Evolutionary conservation across 768 basidiomycete species (phyloP), one percentile per base, ranked within the genome.

Genomic region (Tubosaeta sp.): DNA sequence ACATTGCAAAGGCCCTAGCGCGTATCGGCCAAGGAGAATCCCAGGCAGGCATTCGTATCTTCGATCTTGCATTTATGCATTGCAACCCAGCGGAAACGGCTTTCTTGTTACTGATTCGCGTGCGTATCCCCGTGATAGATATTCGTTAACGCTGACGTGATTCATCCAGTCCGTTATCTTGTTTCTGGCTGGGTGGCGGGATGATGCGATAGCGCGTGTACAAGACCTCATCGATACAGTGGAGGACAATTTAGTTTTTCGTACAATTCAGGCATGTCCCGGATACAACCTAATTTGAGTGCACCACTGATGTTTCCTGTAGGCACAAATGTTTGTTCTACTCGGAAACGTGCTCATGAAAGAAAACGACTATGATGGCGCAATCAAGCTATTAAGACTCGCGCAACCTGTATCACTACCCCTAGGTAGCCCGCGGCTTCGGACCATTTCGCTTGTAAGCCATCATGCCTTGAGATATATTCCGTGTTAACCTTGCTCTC

Each of bases 261-360:
- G 29, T 17, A 29, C 14, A 7, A 43, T 53, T 38, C 52, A 60
- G 59, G 59, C 27, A 53, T 16, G 58, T 27, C 32, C 3, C 26
- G n/a, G 3, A 19, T 9, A 1, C 8, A 27, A 8, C 37, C 27
- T 29, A 16, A 27, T 16, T n/a, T 5, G 3, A 13, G 19, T 27
- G 25, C n/a, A 16, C 3, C 11, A 29, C 44, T 51, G 7, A 60
- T 16, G 4, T 34, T 33, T 4, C 42, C 5, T 17, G 6, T n/a
- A 60, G 59, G 58, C 55, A 12, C 52, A 59, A 17, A 59, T 59
- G 58, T 39, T 51, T 19, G 29, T 48, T 27, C 52, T 57, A n/a
- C 43, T 53, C 4, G 59, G 59, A 19, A 46, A 51, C 33, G 52
- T 27, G 27, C 2, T 29, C 35, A 22, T 47, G 45, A n/a, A 56